Percentiles rank a stretch among this genome's conserved stretches.
Evolutionary conservation across 2,329 filamentous ascomycete genomes (phyloP).

Genomic region (Aspergillus pseudoterreus): DNA sequence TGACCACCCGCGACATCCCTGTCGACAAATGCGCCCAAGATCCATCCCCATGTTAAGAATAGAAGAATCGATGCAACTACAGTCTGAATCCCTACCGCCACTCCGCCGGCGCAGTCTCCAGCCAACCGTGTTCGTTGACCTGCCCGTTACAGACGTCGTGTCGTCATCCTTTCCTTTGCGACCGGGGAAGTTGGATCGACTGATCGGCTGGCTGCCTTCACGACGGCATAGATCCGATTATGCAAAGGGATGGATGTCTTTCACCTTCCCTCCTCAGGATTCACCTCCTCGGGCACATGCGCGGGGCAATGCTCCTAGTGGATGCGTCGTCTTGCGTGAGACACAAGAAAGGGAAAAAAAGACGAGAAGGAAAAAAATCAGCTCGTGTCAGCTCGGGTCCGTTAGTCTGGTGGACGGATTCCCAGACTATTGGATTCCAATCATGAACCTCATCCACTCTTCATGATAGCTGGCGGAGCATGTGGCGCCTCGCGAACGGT

Average conservation of each 20-base stretch:
- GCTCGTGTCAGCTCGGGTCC: neutral
- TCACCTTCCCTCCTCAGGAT: neutral
- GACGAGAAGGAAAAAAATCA: neutral
- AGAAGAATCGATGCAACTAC: no score
- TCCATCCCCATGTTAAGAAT: no score
- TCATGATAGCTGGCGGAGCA: constrained; percentile 7
- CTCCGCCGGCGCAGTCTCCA: no score
- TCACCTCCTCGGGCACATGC: neutral
- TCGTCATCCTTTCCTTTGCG: constrained; percentile 8
- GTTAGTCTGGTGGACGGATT: neutral
- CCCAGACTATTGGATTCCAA: constrained; percentile 7
- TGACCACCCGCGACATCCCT: no score
- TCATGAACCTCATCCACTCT: neutral
- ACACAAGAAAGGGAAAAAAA: neutral
- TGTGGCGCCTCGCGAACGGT: constrained; percentile 4
- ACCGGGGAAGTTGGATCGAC: constrained; percentile 1
- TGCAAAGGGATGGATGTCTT: neutral
- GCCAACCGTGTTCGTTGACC: neutral
- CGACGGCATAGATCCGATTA: neutral
- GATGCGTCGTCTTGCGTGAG: neutral
- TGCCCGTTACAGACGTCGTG: neutral
- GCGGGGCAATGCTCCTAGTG: neutral
- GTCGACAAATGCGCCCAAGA: no score
- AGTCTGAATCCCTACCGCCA: no score
- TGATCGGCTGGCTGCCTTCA: neutral